phyloP scores from a whole-genome alignment of 345 rosid genomes.

The Euclidium syriacum region DNA sequence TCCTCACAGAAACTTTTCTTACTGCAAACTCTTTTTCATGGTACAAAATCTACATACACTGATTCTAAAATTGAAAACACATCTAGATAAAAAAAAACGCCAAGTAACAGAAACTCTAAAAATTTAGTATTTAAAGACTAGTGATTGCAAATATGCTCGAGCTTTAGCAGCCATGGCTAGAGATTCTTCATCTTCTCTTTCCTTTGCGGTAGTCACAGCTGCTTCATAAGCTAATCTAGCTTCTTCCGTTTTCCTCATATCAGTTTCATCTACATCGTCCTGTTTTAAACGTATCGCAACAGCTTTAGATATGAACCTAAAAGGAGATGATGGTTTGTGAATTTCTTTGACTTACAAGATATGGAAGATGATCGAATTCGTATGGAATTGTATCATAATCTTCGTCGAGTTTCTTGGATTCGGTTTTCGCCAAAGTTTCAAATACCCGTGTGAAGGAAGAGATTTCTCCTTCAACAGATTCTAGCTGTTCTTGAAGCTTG shows the following conservation, averaged over 20 bases:
- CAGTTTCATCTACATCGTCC: slow-evolving; percentile 50
- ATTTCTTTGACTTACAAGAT: slow-evolving; percentile 48
- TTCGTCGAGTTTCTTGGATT: slow-evolving; percentile 28
- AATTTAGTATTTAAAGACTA: slow-evolving; percentile 40
- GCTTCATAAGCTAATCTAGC: slow-evolving; percentile 65
- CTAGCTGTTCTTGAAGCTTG: slow-evolving; percentile 73
- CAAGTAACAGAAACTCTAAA: neutral
- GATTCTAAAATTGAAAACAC: neutral
- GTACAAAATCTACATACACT: slow-evolving; percentile 27
- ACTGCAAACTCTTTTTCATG: slow-evolving; percentile 13
- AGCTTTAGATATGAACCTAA: slow-evolving; percentile 9
- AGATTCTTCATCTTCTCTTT: slow-evolving; percentile 82
- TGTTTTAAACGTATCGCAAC: slow-evolving; percentile 9
- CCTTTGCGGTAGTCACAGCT: slow-evolving; percentile 65
- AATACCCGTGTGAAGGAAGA: slow-evolving; percentile 49
- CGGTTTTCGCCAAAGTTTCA: slow-evolving; percentile 50
- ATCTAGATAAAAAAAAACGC: neutral
- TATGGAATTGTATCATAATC: slow-evolving; percentile 61
- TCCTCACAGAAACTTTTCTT: neutral
- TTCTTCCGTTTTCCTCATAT: slow-evolving; percentile 66
- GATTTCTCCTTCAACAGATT: slow-evolving; percentile 58
- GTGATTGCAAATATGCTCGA: slow-evolving; percentile 60
- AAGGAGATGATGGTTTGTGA: neutral
- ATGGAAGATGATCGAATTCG: slow-evolving; percentile 47
- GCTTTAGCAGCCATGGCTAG: slow-evolving; percentile 65